These are phyloP conservation scores for Puccinia sorghi DNA, from an alignment of 1,284 basidiomycete species.

Conservation along the genomic window DNA sequence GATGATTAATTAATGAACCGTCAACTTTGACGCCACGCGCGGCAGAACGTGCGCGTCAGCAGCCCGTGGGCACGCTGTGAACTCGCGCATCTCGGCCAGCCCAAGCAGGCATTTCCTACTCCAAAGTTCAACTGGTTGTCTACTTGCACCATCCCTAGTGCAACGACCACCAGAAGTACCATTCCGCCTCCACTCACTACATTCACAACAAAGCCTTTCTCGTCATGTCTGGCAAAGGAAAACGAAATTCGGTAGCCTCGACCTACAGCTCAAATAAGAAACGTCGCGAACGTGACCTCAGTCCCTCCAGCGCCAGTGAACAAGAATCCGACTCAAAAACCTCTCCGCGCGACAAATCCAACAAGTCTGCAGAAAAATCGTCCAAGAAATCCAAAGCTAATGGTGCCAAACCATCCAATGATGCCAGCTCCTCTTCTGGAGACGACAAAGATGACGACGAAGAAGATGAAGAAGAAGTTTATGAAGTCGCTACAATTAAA, in stretches of 20 bases:
- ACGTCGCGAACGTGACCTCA: not conserved
- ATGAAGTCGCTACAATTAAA: slow-evolving; percentile 24
- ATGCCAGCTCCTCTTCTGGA: not conserved
- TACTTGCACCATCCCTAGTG: too few relatives aligned
- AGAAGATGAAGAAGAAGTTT: slow-evolving; percentile 20
- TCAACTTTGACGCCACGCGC: too few relatives aligned
- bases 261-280: slow-evolving; percentile 22
- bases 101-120: too few relatives aligned
- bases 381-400: not conserved
- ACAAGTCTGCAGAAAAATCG: not conserved
- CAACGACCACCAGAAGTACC: not conserved
- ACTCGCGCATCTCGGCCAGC: too few relatives aligned
- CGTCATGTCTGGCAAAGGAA: not conserved
- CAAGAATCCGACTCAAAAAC: not conserved
- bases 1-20: too few relatives aligned
- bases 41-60: too few relatives aligned
- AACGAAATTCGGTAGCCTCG: slow-evolving; percentile 1
- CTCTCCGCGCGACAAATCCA: not conserved
- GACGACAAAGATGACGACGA: not conserved
- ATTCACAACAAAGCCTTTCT: not conserved
- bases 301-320: not conserved
- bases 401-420: not conserved
- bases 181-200: not conserved
- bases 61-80: too few relatives aligned
- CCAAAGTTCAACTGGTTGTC: too few relatives aligned